Evolutionary conservation across 2,329 filamentous ascomycete species (phyloP), one percentile per base, ranked within the genome.

Genomic region (Fusarium penzigii): DNA sequence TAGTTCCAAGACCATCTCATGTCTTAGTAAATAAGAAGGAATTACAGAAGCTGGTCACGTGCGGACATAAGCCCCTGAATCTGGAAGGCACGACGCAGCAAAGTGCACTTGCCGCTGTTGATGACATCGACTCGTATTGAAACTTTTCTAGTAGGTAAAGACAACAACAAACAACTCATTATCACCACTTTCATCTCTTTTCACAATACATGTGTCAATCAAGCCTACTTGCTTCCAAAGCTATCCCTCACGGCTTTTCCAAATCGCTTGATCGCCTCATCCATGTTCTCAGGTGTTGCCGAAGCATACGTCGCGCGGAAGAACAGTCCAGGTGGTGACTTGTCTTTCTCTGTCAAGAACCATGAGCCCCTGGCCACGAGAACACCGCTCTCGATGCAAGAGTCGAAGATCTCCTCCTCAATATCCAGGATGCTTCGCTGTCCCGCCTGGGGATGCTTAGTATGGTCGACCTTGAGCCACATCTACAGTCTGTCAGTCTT

Each of bases 261-360:
- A 61, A 99, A 87, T 53, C 93, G 78, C 56, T 79, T 77, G 51
- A 92, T 90, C 2, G 89, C 89, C 65, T 86, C 82, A 3, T 77
- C 78, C 78, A 93, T 92, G 60, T 85, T 83, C 49, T 86, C 82
- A 13, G 81, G 78, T 12, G 83, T 85, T 2, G 92, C 92, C 38
- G 92, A 87, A 1, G 93, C 92, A 75, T 89, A 99, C 0, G 93
- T 99, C 5, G 90, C 86, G 47, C 94, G 83, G 78, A 97, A 95
- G 75, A 90, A 97, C 72, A 96, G 78, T 29, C 85, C 87, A 11
- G 78, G 77, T 9, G 78, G 78, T 5, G 73, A 78, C 65, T 76
- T 78, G 44, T 82, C 78, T 41, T 80, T 81, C 68, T 94, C 88
- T 1, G 92, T 89, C 52, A 85, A 82, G 80, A 97, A 99, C 92